phyloP scores from a whole-genome alignment of 345 rosid genomes.

The Lumnitzera racemosa region DNA sequence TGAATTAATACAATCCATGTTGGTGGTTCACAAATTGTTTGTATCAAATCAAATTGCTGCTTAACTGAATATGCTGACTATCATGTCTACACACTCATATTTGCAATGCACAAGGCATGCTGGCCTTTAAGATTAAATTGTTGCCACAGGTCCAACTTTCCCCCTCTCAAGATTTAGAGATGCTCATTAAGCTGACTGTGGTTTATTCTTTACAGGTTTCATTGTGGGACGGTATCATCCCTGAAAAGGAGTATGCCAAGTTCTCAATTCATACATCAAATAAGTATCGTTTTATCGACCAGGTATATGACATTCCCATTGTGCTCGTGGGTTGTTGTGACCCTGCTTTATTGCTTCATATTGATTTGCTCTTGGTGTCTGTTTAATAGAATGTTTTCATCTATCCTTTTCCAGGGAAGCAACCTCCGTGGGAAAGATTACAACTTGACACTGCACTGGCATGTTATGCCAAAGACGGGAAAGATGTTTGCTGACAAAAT shows the following conservation, averaged over 20 bases:
- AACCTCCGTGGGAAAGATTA: slow-evolving; percentile 74
- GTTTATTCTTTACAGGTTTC: slow-evolving; percentile 44
- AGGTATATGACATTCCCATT: slow-evolving; percentile 31
- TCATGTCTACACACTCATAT: no score
- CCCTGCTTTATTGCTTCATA: neutral
- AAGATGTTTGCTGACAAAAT: slow-evolving; percentile 79
- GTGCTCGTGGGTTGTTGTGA: no score
- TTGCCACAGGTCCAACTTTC: no score
- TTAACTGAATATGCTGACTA: neutral
- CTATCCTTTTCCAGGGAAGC: slow-evolving; percentile 44
- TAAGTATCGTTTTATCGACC: slow-evolving; percentile 93
- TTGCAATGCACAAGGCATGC: no score
- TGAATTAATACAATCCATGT: no score
- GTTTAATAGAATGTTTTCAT: neutral
- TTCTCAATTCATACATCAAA: slow-evolving; percentile 68
- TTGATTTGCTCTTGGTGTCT: neutral
- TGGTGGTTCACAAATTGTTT: neutral
- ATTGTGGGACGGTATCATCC: slow-evolving; percentile 93
- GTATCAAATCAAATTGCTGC: neutral
- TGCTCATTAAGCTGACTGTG: no score
- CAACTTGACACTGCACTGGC: slow-evolving; percentile 93
- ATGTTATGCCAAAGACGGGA: slow-evolving; percentile 94
- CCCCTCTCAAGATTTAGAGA: no score
- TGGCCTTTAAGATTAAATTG: no score
- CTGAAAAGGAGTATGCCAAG: slow-evolving; percentile 69